Evolutionary conservation across 805 yeast genomes (phyloP).

Genomic region (Pichia nakasei): DNA sequence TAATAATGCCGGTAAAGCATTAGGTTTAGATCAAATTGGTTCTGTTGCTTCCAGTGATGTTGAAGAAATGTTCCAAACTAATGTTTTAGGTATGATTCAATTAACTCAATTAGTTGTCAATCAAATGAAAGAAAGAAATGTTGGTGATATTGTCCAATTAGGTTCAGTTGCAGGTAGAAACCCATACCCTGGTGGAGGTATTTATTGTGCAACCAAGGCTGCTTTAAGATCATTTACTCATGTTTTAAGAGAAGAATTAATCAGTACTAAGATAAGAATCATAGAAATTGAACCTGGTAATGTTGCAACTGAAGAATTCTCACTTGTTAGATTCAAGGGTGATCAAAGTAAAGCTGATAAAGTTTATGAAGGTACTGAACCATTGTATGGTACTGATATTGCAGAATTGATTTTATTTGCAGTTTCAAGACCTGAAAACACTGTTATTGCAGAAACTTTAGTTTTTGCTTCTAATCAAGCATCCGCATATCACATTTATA

Average conservation of each 20-base stretch:
- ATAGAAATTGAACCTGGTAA: constrained; percentile 73
- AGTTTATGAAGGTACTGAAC: constrained; percentile 60
- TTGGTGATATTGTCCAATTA: constrained; percentile 65
- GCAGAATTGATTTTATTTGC: constrained; percentile 68
- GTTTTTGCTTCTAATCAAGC: constrained; percentile 87
- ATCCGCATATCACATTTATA: constrained; percentile 54
- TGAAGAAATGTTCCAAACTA: constrained; percentile 71
- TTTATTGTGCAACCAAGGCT: constrained; percentile 69
- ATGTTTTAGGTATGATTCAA: constrained; percentile 77
- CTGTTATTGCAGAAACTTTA: constrained; percentile 72
- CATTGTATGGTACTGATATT: constrained; percentile 64
- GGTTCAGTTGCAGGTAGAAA: constrained; percentile 78
- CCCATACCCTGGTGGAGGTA: constrained; percentile 71
- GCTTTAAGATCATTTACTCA: constrained; percentile 66
- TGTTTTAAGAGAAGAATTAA: constrained; percentile 49
- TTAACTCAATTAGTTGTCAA: constrained; percentile 75
- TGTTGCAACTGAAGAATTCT: constrained; percentile 67
- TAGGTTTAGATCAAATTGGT: constrained; percentile 74
- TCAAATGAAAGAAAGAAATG: constrained; percentile 57
- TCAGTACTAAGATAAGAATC: constrained; percentile 49
- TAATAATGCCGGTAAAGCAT: constrained; percentile 74
- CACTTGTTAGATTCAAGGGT: constrained; percentile 55
- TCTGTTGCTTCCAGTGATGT: constrained; percentile 55
- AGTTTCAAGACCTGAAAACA: constrained; percentile 57
- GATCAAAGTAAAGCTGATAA: constrained; percentile 51